phyloP scores from a whole-genome alignment of 176 grass and related monocot genomes.

The Musa beccarii region DNA sequence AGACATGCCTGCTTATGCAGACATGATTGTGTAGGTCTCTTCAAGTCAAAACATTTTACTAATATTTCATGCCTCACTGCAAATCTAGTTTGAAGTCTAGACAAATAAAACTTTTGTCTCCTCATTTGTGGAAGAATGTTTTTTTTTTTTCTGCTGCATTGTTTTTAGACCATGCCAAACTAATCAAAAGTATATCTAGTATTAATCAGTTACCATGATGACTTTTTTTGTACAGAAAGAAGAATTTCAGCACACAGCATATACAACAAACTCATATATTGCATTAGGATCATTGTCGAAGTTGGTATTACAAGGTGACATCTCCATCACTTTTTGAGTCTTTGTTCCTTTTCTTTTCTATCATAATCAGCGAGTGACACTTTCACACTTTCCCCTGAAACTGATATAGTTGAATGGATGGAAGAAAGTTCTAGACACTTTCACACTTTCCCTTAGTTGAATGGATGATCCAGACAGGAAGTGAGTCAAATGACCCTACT shows the following conservation, averaged over 20 bases:
- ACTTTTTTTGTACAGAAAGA: constrained; percentile 52
- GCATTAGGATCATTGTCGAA: constrained; percentile 64
- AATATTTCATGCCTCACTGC: too few species aligned
- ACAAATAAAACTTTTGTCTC: too few species aligned
- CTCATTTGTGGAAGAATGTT: too few species aligned
- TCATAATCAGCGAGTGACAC: background rate
- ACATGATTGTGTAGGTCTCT: too few species aligned
- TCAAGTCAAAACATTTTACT: too few species aligned
- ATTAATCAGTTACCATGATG: background rate
- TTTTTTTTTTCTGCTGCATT: background rate
- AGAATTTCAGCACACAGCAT: constrained; percentile 95
- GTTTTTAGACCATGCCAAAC: background rate
- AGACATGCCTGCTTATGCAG: too few species aligned
- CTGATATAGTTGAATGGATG: background rate
- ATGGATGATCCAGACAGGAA: too few species aligned
- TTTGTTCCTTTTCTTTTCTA: background rate
- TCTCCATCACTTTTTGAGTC: constrained; percentile 5
- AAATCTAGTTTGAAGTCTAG: too few species aligned
- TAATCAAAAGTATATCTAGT: background rate
- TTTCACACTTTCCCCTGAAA: background rate
- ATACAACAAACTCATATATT: constrained; percentile 87
- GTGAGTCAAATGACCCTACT: too few species aligned
- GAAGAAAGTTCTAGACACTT: too few species aligned
- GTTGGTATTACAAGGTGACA: constrained; percentile 49
- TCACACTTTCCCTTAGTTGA: too few species aligned